Percentiles rank a stretch among this genome's conserved stretches.
These are phyloP conservation scores for Hortaea werneckii DNA, from an alignment of 2,329 filamentous ascomycete species.

Conservation along the genomic window DNA sequence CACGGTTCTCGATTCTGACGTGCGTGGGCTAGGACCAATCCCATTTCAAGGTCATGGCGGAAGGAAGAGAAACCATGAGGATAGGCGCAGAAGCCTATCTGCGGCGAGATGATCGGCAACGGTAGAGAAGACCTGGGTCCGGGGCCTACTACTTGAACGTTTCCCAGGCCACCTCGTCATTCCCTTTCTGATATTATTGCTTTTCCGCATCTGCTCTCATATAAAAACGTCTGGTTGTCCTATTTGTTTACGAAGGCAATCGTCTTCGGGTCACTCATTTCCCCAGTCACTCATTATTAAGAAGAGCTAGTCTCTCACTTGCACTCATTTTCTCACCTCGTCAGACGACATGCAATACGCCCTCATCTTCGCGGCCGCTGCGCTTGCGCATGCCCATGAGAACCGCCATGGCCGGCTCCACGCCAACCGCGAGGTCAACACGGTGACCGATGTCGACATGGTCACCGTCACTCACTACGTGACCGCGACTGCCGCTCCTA, in stretches of 20 bases:
- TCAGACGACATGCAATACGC: constrained; percentile 6
- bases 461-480: constrained; percentile 5
- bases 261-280: not conserved
- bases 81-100: not conserved
- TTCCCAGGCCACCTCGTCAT: not conserved
- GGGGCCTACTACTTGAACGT: not conserved
- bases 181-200: not conserved
- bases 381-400: constrained; percentile 5
- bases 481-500: not conserved
- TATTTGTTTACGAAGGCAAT: not conserved
- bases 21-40: not conserved
- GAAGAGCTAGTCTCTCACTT: not conserved
- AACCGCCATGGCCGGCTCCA: constrained; percentile 4
- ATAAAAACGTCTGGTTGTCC: not conserved
- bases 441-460: not conserved
- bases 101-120: not conserved
- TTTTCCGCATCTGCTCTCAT: not conserved
- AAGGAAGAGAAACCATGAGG: not conserved
- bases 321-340: not conserved
- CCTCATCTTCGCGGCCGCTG: constrained; percentile 6
- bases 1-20: not conserved
- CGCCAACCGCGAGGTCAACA: constrained; percentile 1
- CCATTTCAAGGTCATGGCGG: not conserved
- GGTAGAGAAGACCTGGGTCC: not conserved
- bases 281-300: not conserved